These are phyloP conservation scores for Pseudogymnoascus sp. DNA, from an alignment of 2,329 filamentous ascomycete species.

Conservation along the genomic window DNA sequence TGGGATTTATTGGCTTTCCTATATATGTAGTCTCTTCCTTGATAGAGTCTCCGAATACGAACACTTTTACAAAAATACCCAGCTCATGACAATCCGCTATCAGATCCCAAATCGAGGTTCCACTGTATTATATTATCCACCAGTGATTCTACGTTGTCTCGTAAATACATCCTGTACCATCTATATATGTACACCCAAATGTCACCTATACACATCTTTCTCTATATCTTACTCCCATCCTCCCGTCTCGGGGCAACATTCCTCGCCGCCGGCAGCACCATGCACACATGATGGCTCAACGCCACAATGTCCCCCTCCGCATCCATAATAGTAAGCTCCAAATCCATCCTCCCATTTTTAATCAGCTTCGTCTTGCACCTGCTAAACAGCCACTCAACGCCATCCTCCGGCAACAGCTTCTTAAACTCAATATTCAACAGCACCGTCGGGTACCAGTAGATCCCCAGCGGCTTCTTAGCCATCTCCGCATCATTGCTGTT, in stretches of 20 bases:
- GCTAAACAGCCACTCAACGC: slow-evolving; percentile 64
- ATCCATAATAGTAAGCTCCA: slow-evolving; percentile 62
- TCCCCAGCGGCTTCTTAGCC: slow-evolving; percentile 23
- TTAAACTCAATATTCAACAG: slow-evolving; percentile 70
- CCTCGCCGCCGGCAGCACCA: slow-evolving; percentile 54
- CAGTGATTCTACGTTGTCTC: not conserved
- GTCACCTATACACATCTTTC: not conserved
- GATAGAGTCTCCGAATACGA: too few relatives aligned
- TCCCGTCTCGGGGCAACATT: slow-evolving; percentile 36
- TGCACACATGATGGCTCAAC: slow-evolving; percentile 56
- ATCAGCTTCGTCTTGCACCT: slow-evolving; percentile 58
- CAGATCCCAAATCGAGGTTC: not conserved
- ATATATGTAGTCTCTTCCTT: too few relatives aligned
- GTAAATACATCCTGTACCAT: not conserved
- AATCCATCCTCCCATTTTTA: slow-evolving; percentile 62
- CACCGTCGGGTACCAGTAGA: slow-evolving; percentile 45
- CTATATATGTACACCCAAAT: not conserved
- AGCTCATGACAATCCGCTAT: too few relatives aligned
- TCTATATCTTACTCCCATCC: slow-evolving; percentile 15
- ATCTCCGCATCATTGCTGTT: slow-evolving; percentile 16
- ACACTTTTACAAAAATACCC: too few relatives aligned
- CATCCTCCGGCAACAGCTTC: slow-evolving; percentile 56
- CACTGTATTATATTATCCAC: not conserved
- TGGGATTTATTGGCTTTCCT: too few relatives aligned
- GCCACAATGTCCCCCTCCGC: slow-evolving; percentile 55